Base-by-base conservation (phyloP, 2,329 filamentous ascomycete genomes). In the Aspergillus eucalypticola region DNA sequence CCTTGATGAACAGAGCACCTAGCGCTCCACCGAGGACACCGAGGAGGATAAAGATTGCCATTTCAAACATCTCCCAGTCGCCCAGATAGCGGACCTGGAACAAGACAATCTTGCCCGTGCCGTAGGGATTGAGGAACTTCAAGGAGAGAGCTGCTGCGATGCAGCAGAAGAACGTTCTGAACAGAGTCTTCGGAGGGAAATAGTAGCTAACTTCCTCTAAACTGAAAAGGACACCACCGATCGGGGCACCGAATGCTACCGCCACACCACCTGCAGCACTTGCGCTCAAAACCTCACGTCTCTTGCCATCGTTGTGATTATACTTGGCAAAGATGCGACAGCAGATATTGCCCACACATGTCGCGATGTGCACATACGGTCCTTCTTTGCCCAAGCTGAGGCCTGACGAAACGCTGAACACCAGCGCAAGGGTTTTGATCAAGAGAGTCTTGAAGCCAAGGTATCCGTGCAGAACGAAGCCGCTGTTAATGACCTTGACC, bases 81-180 rank as follows among this genome's bases (percentile, higher is more conserved):
- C 88, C 85, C 10, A 91, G 75, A 72, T 98, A 99, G 10, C 93
- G 88, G 54, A 99, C 92, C 74, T 98, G 88, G 74, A 99, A 99
- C 71, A 98, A 84, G 67, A 99, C 95, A 64, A 99, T 96, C 78
- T 99, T 98, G 73, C 90, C 88, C 0, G 93, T 98, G 29, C 94
- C 94, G 69, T 98, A 99, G 0, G 95, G 95, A 69, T 99, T 96
- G 39, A 98, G 81, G 66, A 97, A 97, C 71, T 97, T 97, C 67
- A 99, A 82, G 1, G 93, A 94, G 35, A 99, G 78, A 0, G 95
- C 92, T 1, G 95, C 93, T 32, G 81, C 89, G 68, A 98, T 98
- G 76, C 94, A 98, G 80, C 94, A 98, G 78, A 98, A 98, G 76
- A 99, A 99, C 0, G 95, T 98, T 56, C 95, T 84, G 80, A 99